Base-by-base conservation (phyloP, 768 basidiomycete species). In the Leccinum imitatum region DNA sequence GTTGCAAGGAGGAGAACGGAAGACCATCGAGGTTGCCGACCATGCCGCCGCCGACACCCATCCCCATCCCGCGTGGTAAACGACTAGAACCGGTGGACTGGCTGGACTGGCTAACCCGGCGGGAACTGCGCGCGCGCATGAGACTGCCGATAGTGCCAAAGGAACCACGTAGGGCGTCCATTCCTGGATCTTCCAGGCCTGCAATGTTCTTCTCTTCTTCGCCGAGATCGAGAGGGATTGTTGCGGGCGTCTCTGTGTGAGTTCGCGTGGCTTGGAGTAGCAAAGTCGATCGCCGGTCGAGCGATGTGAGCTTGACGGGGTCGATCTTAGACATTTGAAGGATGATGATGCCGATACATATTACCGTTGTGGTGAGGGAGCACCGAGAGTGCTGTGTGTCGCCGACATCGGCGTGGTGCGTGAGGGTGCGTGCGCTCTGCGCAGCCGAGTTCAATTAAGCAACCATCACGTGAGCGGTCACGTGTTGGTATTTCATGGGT, bases 241-340 rank as follows among this genome's bases (percentile, higher is more conserved):
- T 70, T 6, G 69, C 70, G 2, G 80, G 66, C 1, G 78, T 78
- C 63, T 90, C 88, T 3, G 90, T 90, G 48, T 87, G 85, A 23
- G 79, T 70, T 19, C 87, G 84, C 2, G 93, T 82, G n/a, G 93
- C 95, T 73, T 92, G 87, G 33, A 99, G 82, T 21, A 99, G 85
- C 52, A 98, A 82, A 0, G 97, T 98, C 1, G 92, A 90, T 33
- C 90, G 83, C 17, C 96, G 82, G 71, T 98, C 97, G 67, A 99
- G 89, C 52, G 85, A 85, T 60, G 79, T 79, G 68, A 98, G 81
- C 56, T 86, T 76, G 19, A 79, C 80, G 9, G 97, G 96, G 70
- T 99, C 96, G 65, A 98, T 85, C 77, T 93, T 93, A 71, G 90
- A 93, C 84, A 96, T 89, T 75, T 99, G 97, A 8, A 99, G 86